Evolutionary conservation across 495 filamentous ascomycete species (phyloP).

Genomic region (Pyrenula massariospora): DNA sequence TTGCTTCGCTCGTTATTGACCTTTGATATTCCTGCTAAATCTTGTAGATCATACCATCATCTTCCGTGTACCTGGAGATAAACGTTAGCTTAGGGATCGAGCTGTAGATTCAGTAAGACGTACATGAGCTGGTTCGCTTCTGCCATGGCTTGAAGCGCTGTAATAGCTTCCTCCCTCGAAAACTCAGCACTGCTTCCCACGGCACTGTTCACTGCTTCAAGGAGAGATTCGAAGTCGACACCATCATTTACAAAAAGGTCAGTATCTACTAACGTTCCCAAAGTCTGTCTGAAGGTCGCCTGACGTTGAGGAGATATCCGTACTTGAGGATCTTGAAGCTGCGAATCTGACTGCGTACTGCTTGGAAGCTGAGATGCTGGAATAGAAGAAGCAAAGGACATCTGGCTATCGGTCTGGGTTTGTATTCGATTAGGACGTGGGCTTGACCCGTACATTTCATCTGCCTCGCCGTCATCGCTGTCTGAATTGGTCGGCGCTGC

Average conservation of each 20-base stretch:
- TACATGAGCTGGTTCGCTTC: constrained; percentile 86
- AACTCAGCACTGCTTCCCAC: constrained; percentile 47
- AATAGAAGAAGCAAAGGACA: constrained; percentile 54
- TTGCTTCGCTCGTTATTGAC: no score
- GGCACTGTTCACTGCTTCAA: constrained; percentile 67
- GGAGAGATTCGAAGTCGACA: constrained; percentile 60
- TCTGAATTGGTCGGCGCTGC: constrained; percentile 25
- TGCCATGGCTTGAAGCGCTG: constrained; percentile 69
- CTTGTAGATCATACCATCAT: neutral
- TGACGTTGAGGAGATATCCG: constrained; percentile 54
- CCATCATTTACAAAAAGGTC: constrained; percentile 67
- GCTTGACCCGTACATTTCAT: constrained; percentile 45
- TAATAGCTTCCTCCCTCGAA: constrained; percentile 56
- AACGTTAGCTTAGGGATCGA: neutral
- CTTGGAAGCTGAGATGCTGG: constrained; percentile 55
- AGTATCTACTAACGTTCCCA: constrained; percentile 72
- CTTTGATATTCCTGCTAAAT: neutral
- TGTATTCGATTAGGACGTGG: constrained; percentile 38
- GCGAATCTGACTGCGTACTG: constrained; percentile 41
- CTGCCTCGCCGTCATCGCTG: constrained; percentile 31
- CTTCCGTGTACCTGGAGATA: neutral
- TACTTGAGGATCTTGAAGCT: constrained; percentile 26
- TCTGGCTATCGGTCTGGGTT: constrained; percentile 38
- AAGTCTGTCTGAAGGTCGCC: constrained; percentile 59
- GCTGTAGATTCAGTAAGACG: no score